Percentiles rank a stretch among this genome's conserved stretches.
Evolutionary conservation across 345 rosid genomes (phyloP).

Genomic region (Lumnitzera racemosa): DNA sequence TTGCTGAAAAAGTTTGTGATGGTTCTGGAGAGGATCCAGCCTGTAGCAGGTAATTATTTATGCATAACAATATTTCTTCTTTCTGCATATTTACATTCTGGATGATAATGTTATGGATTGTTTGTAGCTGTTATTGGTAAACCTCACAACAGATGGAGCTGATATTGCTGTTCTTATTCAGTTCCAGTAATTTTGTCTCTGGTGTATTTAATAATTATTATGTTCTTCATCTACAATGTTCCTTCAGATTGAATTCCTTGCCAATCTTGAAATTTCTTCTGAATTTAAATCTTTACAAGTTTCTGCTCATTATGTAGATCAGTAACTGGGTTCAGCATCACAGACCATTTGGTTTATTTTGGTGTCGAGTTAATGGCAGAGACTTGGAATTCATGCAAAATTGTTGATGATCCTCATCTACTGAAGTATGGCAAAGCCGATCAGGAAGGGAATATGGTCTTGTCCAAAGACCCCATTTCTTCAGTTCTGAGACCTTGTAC

Average conservation of each 20-base stretch:
- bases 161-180: too few species aligned
- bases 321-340: constrained; percentile 63
- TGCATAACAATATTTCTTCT: not conserved
- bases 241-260: not conserved
- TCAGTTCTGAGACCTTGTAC: constrained; percentile 14
- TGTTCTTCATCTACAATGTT: not conserved
- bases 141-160: too few species aligned
- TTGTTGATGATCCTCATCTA: constrained; percentile 49
- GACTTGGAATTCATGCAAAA: constrained; percentile 59
- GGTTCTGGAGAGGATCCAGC: constrained; percentile 84
- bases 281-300: too few species aligned
- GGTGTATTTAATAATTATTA: too few species aligned
- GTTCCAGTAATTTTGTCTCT: too few species aligned
- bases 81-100: not conserved
- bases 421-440: constrained; percentile 44
- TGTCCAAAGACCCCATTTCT: constrained; percentile 34
- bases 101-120: too few species aligned
- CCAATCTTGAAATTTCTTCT: not conserved
- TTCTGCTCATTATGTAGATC: constrained; percentile 41
- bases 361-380: constrained; percentile 58
- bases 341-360: constrained; percentile 70
- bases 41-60: constrained; percentile 66
- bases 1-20: constrained; percentile 75
- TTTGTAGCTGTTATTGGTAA: too few species aligned
- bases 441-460: constrained; percentile 47